Conservation (phyloP, 192 early-diverging fungal species). For the Coemansia sp. region DNA sequence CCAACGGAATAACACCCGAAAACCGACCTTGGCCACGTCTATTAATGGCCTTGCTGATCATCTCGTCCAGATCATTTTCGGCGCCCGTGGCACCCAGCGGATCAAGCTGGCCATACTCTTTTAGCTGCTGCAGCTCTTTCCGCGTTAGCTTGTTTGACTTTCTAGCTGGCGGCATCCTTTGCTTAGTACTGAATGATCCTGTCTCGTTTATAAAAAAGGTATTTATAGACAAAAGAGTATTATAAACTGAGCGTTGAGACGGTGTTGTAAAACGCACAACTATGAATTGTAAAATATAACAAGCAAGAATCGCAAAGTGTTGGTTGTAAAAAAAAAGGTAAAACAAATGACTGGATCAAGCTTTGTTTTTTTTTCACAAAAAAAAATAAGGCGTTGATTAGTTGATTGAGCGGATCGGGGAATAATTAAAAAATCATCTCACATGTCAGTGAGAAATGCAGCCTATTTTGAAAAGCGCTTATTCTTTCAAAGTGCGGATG, state of each 20-base stretch:
- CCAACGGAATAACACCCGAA: conserved; percentile 13
- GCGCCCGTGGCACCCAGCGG: conserved; percentile 32
- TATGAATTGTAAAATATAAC: no score
- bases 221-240: background rate
- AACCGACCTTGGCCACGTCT: conserved; percentile 34
- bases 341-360: no score
- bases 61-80: conserved; percentile 42
- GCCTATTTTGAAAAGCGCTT: no score
- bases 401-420: no score
- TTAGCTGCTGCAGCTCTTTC: conserved; percentile 59
- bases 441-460: no score
- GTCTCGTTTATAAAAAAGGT: background rate
- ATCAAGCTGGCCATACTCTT: conserved; percentile 73
- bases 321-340: no score
- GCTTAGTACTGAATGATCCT: background rate
- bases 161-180: conserved; percentile 43
- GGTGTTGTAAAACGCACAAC: no score
- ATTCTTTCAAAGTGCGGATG: no score
- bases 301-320: no score
- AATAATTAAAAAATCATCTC: no score
- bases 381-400: no score
- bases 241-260: background rate
- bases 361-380: no score
- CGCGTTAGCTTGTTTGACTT: conserved; percentile 48
- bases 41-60: conserved; percentile 51